Percentiles rank a stretch among this genome's conserved stretches.
Evolutionary conservation across 371 early-diverging fungal species (phyloP).

Genomic region (Encephalitozoon intestinalis): DNA sequence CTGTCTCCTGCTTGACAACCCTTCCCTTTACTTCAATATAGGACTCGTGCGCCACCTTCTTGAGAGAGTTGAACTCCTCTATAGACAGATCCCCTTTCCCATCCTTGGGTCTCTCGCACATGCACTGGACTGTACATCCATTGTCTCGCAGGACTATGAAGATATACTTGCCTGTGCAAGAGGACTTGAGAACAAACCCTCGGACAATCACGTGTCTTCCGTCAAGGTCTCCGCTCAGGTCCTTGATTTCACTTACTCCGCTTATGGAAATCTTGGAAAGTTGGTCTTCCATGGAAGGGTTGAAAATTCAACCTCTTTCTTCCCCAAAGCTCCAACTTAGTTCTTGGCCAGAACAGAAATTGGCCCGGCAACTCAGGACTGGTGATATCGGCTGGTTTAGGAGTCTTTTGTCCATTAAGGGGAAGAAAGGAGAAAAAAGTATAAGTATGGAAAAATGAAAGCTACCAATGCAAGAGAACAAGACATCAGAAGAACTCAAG

Average conservation of each 20-base stretch:
- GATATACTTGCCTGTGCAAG: constrained; percentile 30
- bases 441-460: neutral
- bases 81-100: neutral
- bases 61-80: neutral
- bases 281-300: neutral
- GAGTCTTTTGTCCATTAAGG: neutral
- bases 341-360: too few species aligned
- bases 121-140: constrained; percentile 47
- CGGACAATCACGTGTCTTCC: constrained; percentile 15
- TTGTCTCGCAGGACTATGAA: constrained; percentile 57
- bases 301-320: neutral
- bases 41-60: constrained; percentile 43
- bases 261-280: neutral
- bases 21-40: constrained; percentile 51
- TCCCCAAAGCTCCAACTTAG: neutral
- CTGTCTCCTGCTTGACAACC: constrained; percentile 18
- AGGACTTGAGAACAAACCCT: constrained; percentile 53
- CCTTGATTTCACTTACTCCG: neutral
- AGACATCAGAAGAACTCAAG: neutral
- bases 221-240: neutral
- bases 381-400: neutral
- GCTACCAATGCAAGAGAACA: neutral
- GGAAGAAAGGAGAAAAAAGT: neutral
- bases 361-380: too few species aligned
- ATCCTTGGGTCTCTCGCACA: neutral